phyloP scores from a whole-genome alignment of 345 rosid genomes.

The Gossypium thurberi region DNA sequence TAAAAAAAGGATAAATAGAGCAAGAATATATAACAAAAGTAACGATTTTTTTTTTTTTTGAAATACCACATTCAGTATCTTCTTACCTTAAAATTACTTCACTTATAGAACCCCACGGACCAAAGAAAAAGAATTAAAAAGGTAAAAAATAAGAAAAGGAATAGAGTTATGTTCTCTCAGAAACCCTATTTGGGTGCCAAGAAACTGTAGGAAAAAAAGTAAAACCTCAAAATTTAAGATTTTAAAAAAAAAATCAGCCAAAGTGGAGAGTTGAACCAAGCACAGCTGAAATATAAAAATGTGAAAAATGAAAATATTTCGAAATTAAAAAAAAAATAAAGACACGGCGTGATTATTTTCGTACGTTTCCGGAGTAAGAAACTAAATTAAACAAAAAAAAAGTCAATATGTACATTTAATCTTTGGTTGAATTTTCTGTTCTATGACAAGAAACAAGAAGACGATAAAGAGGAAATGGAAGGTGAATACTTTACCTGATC shows the following conservation, averaged over 20 bases:
- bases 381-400: not conserved
- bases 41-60: too few relatives aligned
- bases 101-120: not conserved
- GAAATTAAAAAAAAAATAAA: not conserved
- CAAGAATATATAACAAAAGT: not conserved
- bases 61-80: not conserved
- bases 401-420: not conserved
- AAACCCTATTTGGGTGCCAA: not conserved
- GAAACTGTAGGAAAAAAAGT: not conserved
- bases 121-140: not conserved
- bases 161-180: not conserved
- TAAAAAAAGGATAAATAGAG: not conserved
- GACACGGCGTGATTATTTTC: not conserved
- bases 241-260: not conserved
- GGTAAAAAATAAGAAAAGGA: too few relatives aligned
- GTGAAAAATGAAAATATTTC: not conserved
- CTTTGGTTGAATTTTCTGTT: not conserved
- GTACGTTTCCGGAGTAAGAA: conserved; percentile 1
- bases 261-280: not conserved
- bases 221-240: not conserved
- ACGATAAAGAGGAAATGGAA: not conserved
- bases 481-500: conserved; percentile 23
- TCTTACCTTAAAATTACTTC: not conserved
- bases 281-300: not conserved
- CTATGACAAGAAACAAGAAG: not conserved